phyloP scores from a whole-genome alignment of 1,139 yeast species.

The Geotrichum restrictum region DNA sequence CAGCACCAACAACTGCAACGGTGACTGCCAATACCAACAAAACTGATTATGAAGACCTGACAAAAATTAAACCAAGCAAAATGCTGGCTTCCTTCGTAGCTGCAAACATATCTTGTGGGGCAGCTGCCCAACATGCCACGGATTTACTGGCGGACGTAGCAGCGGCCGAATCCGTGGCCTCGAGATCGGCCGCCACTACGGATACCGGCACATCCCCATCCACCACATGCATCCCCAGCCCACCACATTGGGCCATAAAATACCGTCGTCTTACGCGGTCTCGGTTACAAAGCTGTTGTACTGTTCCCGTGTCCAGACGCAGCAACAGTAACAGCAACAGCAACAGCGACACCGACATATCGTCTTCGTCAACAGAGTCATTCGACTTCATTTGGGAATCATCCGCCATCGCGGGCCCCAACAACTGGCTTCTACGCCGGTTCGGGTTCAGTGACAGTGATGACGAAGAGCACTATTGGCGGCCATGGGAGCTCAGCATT shows the following conservation, averaged over 20 bases:
- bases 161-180: too few relatives aligned
- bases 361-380: not conserved
- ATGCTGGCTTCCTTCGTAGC: conserved; percentile 12
- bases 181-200: too few relatives aligned
- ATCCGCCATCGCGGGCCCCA: conserved; percentile 11
- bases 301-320: not conserved
- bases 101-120: conserved; percentile 11
- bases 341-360: not conserved
- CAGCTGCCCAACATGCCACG: conserved; percentile 11
- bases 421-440: conserved; percentile 27
- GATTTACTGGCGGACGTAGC: not conserved
- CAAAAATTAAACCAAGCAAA: too few relatives aligned
- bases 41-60: too few relatives aligned
- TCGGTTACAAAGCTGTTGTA: conserved; percentile 6
- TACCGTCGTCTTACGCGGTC: conserved; percentile 8
- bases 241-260: conserved; percentile 1
- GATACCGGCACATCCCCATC: too few relatives aligned
- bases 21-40: not conserved
- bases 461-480: conserved; percentile 33
- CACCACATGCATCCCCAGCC: too few relatives aligned
- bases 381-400: conserved; percentile 30
- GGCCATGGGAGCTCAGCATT: conserved; percentile 27
- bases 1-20: not conserved
- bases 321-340: not conserved
- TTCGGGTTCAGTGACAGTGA: conserved; percentile 29